Base-by-base conservation (phyloP, 768 basidiomycete species). In the Lyophyllum decastes region DNA sequence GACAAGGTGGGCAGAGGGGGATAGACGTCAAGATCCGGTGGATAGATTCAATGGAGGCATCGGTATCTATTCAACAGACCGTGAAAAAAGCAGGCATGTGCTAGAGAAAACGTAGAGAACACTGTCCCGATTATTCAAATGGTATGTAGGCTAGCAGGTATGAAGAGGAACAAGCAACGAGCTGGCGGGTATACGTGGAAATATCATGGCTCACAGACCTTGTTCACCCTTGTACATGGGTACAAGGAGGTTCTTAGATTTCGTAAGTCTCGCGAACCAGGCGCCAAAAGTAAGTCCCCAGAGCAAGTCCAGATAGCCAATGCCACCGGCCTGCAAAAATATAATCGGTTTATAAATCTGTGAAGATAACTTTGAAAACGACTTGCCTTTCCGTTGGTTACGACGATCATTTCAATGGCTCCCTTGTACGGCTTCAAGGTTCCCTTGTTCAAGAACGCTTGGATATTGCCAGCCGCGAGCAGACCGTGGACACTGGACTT, bases 341-440 rank as follows among this genome's bases (percentile, higher is more conserved):
- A 16, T 4, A 22, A 49, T 35, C 47, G 27, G 41, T 61, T 60
- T 3, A 38, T 3, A 16, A 12, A 16, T 12, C 35, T 38, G 4
- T 4, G 35, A 38, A 38, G 35, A 38, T 11, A 38, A 16, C n/a
- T 38, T 2, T 4, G 9, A 16, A 35, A 45, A 17, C 27, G 17
- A 25, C 50, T 52, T 75, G 84, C 85, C 78, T 74, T 83, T 58
- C 87, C 87, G 55, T 82, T 80, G 4, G 84, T 81, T 46, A 87
- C 67, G 21, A 81, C n/a, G 26, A 89, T 87, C 57, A 82, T 58
- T 66, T 89, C 88, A 4, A 69, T 60, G 24, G 73, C 73, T 24
- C 83, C 82, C 40, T 77, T 74, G 64, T 88, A 87, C 30, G 69
- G 62, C 35, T 74, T 76, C 63, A 68, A 54, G 1, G 67, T 63